Base-by-base conservation (phyloP, 768 basidiomycete genomes). In the Psilocybe sp. region DNA sequence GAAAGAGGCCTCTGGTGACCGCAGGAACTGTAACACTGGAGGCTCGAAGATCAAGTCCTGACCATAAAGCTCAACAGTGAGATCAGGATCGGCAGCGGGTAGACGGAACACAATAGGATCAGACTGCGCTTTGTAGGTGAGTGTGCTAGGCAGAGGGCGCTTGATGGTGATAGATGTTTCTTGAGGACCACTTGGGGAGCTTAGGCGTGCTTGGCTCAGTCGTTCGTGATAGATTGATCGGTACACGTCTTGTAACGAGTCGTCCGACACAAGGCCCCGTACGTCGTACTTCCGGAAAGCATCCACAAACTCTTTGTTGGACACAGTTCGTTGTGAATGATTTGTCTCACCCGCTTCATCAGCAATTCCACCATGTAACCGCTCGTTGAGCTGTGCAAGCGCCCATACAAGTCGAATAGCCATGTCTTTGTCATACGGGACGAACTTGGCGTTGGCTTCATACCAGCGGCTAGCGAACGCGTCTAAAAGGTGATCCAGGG, bases 31-130 rank as follows among this genome's bases (percentile, higher is more conserved):
- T 10, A 99, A 78, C 28, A 85, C 72, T 0, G 89, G 80, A 3
- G 95, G 95, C 54, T 98, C 93, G 62, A 97, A 97, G 33, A 78
- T 71, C 45, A 98, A 74, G 56, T 92, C 93, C 62, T 93, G 87
- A 8, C 97, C 96, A 49, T 84, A 81, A 13, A 98, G 74, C 60
- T 90, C 83, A 59, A 99, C 88, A 16, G 73, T 77, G 53, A 99
- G 80, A 31, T 83, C 71, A n/a, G 89, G 79, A 65, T 99, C 97
- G 4, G 85, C 75, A 44, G 87, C 83, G 12, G 92, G 89, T 35
- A 99, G 85, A 32, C 88, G 84, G 55, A 99, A 77, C 43, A 88
- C 81, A 62, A 98, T 85, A 10, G 86, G 84, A 50, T 97, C 92
- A 1, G 92, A 96, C 64, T 94, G 89, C 10, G 84, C 71, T 61